phyloP scores from a whole-genome alignment of 225 moss, liverwort and hornwort species.

The Straminergon stramineum region DNA sequence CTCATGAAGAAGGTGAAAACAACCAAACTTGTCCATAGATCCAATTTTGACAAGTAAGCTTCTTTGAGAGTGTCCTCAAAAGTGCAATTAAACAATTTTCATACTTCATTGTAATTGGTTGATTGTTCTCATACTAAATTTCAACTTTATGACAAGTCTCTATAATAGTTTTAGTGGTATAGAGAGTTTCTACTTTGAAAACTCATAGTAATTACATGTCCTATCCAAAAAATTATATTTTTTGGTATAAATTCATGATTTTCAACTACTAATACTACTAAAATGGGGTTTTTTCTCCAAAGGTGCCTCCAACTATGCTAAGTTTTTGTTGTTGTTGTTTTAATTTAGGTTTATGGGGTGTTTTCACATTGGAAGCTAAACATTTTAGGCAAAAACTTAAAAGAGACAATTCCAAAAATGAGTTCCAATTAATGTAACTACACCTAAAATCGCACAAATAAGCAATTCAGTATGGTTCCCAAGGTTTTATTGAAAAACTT shows the following conservation, averaged over 20 bases:
- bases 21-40: accelerated
- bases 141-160: not conserved
- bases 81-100: accelerated
- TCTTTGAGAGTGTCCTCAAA: not conserved
- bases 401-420: not conserved
- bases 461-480: too few species aligned
- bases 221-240: not conserved
- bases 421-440: not conserved
- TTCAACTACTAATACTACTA: not conserved
- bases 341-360: too few species aligned
- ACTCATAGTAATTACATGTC: not conserved
- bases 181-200: too few species aligned
- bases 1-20: not conserved
- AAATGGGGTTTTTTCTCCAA: not conserved
- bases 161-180: accelerated
- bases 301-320: not conserved
- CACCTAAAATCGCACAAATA: too few species aligned
- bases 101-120: not conserved
- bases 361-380: not conserved
- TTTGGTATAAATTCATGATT: not conserved
- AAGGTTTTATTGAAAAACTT: too few species aligned
- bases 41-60: accelerated
- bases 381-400: not conserved
- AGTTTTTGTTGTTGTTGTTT: too few species aligned
- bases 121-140: not conserved